Evolutionary conservation across 495 filamentous ascomycete genomes (phyloP).

Genomic region (Aspergillus affinis): DNA sequence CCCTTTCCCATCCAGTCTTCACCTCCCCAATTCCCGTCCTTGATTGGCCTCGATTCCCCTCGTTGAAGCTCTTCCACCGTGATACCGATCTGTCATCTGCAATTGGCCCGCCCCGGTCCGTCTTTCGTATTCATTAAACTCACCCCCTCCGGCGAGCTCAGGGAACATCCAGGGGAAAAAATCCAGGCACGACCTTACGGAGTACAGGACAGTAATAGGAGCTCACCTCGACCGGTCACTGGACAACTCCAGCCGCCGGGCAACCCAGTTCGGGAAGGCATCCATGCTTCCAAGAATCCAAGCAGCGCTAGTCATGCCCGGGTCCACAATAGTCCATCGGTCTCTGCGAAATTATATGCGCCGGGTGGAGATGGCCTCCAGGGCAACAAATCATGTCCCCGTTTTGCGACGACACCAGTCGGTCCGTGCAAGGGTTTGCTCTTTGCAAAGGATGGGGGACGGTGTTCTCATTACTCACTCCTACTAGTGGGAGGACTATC

Average conservation of each 20-base stretch:
- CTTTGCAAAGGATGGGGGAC: not conserved
- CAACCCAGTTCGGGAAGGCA: not conserved
- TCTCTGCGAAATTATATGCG: conserved; percentile 6
- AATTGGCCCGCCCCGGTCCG: not conserved
- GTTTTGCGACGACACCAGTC: not conserved
- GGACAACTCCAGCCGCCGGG: conserved; percentile 1
- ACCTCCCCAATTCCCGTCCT: too few species aligned
- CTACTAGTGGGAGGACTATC: not conserved
- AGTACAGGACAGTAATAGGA: too few species aligned
- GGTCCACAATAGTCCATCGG: conserved; percentile 7
- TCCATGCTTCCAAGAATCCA: conserved; percentile 11
- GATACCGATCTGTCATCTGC: not conserved
- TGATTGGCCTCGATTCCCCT: not conserved
- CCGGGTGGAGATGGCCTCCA: conserved; percentile 3
- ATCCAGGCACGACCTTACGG: too few species aligned
- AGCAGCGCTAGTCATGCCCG: conserved; percentile 10
- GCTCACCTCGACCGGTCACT: not conserved
- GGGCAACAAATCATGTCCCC: conserved; percentile 7
- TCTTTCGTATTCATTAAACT: not conserved
- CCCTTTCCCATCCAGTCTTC: too few species aligned
- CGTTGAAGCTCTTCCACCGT: not conserved
- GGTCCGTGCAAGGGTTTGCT: not conserved
- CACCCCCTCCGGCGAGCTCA: too few species aligned
- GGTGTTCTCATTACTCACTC: too few species aligned
- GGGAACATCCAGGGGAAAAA: too few species aligned